Conservation (phyloP, 495 filamentous ascomycete species). For the Diplogelasinospora grovesii region DNA sequence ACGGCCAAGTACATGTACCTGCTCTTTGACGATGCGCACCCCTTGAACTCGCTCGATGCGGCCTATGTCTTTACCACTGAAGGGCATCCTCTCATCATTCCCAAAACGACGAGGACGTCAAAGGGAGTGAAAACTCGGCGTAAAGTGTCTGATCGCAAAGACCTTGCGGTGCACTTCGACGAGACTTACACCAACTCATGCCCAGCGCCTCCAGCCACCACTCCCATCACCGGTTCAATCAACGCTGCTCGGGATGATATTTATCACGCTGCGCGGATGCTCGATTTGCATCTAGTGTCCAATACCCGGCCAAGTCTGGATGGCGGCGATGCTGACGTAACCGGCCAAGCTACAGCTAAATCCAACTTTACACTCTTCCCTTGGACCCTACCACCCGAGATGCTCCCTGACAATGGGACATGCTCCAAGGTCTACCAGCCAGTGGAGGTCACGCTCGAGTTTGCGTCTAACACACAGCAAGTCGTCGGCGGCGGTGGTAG, state of each 20-base stretch:
- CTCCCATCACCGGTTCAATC: conserved; percentile 64
- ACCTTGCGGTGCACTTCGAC: conserved; percentile 26
- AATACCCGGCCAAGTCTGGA: conserved; percentile 26
- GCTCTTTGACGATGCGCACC: conserved; percentile 79
- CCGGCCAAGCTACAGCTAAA: conserved; percentile 35
- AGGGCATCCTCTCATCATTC: conserved; percentile 88
- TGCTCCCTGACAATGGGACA: conserved; percentile 67
- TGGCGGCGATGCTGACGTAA: conserved; percentile 11
- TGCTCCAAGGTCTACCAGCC: conserved; percentile 48
- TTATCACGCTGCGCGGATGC: conserved; percentile 84
- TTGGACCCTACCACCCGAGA: conserved; percentile 74
- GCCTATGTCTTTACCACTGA: conserved; percentile 93
- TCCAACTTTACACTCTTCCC: conserved; percentile 74
- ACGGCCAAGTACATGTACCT: conserved; percentile 93
- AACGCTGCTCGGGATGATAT: conserved; percentile 80
- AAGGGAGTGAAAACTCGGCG: conserved; percentile 11
- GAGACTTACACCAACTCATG: conserved; percentile 48
- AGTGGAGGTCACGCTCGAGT: conserved; percentile 70
- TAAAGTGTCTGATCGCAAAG: conserved; percentile 9
- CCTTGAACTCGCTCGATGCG: conserved; percentile 77
- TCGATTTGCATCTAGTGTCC: conserved; percentile 66
- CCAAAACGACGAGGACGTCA: conserved; percentile 37
- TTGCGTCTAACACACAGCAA: conserved; percentile 61
- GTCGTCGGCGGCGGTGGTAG: conserved; percentile 44
- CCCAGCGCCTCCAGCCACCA: conserved; percentile 47